Conservation (phyloP, 345 rosid genomes). For the Pelargonium nanum region DNA sequence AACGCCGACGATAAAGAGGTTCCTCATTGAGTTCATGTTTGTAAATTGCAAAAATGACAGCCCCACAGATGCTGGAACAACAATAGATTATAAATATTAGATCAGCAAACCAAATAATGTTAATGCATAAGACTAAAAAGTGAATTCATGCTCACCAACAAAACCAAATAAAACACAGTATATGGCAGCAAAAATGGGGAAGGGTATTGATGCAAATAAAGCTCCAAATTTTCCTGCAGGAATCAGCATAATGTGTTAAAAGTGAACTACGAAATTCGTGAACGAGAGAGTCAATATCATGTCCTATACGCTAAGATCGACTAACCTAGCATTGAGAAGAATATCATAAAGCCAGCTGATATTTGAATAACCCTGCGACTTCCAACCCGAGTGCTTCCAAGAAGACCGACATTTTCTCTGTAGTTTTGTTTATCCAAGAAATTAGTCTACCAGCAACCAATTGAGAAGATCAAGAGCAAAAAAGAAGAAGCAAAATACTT, state of each 20-base stretch:
- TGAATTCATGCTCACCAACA: constrained; percentile 42
- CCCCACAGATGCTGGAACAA: constrained; percentile 74
- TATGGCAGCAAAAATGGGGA: constrained; percentile 84
- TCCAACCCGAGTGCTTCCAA: constrained; percentile 94
- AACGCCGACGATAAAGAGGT: constrained; percentile 76
- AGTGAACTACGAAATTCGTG: neutral
- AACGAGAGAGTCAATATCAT: neutral
- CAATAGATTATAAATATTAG: constrained; percentile 1
- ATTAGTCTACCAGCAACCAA: constrained; percentile 11
- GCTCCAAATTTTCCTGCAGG: constrained; percentile 90
- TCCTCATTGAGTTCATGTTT: constrained; percentile 97
- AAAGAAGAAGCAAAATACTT: constrained; percentile 26
- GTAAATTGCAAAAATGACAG: constrained; percentile 92
- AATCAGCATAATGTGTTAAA: neutral
- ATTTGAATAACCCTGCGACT: constrained; percentile 96
- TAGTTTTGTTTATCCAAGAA: constrained; percentile 4
- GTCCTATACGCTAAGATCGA: neutral
- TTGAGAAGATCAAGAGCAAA: constrained; percentile 8
- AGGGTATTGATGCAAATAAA: constrained; percentile 90
- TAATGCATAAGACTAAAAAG: neutral
- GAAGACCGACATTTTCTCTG: constrained; percentile 94
- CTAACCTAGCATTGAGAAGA: constrained; percentile 86
- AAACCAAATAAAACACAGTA: constrained; percentile 89
- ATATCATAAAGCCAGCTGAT: constrained; percentile 96
- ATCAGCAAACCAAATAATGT: neutral